A percentile compares a stretch with the other conserved stretches of the same genome.
phyloP scores from a whole-genome alignment of 2,329 filamentous ascomycete species.

The Colletotrichum sp. region DNA sequence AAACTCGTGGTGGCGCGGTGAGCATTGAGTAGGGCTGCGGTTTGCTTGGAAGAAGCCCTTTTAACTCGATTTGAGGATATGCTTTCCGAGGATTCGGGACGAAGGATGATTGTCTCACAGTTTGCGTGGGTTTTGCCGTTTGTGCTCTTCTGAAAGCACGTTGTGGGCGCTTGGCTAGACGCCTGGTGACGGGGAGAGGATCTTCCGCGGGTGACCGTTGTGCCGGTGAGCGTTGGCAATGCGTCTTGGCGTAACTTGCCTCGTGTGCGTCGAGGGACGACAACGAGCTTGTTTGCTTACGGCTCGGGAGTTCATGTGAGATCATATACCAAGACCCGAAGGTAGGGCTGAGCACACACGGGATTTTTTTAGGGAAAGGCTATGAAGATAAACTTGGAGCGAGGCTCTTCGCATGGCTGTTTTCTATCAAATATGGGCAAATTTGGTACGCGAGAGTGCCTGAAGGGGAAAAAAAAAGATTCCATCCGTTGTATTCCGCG shows the following conservation, averaged over 20 bases:
- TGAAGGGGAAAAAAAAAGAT: not conserved
- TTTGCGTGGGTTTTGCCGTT: not conserved
- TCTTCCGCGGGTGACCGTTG: not conserved
- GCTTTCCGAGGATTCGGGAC: not conserved
- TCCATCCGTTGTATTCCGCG: not conserved
- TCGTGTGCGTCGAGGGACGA: not conserved
- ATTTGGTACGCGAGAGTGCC: not conserved
- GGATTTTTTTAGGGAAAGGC: not conserved
- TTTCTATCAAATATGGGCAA: not conserved
- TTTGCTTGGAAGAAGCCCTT: not conserved
- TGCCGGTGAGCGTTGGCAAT: not conserved
- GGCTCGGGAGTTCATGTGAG: not conserved
- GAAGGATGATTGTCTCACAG: not conserved
- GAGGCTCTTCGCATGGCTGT: not conserved
- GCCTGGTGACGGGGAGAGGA: not conserved
- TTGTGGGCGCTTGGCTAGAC: not conserved
- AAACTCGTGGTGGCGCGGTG: not conserved
- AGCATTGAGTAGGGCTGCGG: not conserved
- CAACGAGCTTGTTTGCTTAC: not conserved
- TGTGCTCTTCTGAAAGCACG: not conserved
- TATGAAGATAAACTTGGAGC: not conserved
- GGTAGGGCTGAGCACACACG: not conserved
- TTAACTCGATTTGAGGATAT: not conserved
- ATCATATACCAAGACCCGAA: not conserved
- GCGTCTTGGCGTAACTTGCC: not conserved